Percentiles rank a stretch among this genome's conserved stretches.
These are phyloP conservation scores for Acarospora socialis DNA, from an alignment of 2,329 filamentous ascomycete genomes.

Conservation along the genomic window DNA sequence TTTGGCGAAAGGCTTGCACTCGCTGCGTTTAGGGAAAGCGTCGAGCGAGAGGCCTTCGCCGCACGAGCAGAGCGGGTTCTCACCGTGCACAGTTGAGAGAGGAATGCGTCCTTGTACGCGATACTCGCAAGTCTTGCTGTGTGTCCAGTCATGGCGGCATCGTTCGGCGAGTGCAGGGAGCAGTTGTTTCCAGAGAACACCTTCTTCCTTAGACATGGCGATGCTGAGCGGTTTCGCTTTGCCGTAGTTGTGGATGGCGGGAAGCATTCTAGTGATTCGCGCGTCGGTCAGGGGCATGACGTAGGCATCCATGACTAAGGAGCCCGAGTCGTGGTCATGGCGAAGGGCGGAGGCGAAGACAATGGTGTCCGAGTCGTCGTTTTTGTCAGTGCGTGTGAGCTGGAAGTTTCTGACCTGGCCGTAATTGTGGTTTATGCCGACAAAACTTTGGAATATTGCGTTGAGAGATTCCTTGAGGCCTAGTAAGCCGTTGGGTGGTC, in stretches of 20 bases:
- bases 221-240: conserved; percentile 11
- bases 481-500: no score
- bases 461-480: conserved; percentile 19
- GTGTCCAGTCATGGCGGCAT: conserved; percentile 25
- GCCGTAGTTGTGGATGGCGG: conserved; percentile 4
- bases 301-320: conserved; percentile 22
- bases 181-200: conserved; percentile 20
- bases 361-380: conserved; percentile 7
- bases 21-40: conserved; percentile 11
- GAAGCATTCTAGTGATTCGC: conserved; percentile 4
- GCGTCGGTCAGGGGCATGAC: conserved; percentile 18
- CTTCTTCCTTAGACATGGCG: conserved; percentile 15
- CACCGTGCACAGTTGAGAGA: conserved; percentile 14
- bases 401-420: conserved; percentile 3
- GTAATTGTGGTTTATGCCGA: neutral
- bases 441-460: conserved; percentile 1
- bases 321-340: conserved; percentile 19
- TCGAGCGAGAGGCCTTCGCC: conserved; percentile 19
- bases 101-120: conserved; percentile 13
- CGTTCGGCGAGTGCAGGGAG: conserved; percentile 23
- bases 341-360: conserved; percentile 17
- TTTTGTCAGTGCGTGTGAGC: neutral
- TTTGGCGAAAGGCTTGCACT: conserved; percentile 16
- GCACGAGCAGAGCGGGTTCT: conserved; percentile 22
- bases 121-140: conserved; percentile 23